phyloP scores from a whole-genome alignment of 2,329 filamentous ascomycete genomes.

The Beauveria varroae region DNA sequence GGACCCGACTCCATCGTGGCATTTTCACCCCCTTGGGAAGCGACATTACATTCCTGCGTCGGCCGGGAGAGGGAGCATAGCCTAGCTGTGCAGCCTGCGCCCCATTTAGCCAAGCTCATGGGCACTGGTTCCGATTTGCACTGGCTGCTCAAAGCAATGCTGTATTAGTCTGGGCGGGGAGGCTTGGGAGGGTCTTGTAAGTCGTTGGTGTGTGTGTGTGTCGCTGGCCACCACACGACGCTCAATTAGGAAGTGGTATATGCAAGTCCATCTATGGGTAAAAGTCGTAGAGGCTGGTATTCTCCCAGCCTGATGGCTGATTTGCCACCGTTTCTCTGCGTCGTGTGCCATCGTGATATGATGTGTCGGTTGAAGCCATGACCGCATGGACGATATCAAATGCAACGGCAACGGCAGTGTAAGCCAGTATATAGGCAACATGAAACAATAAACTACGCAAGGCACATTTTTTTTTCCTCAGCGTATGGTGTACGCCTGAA shows the following conservation, averaged over 20 bases:
- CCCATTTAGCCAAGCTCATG: background rate
- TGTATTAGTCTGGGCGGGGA: background rate
- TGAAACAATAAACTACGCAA: background rate
- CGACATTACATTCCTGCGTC: constrained; percentile 8
- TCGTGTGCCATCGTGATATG: background rate
- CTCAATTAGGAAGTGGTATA: background rate
- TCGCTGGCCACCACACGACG: background rate
- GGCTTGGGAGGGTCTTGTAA: background rate
- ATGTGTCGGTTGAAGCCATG: background rate
- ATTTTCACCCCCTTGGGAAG: constrained; percentile 7
- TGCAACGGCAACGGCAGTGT: background rate
- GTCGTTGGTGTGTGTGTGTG: background rate
- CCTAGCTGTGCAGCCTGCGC: background rate
- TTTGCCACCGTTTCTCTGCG: background rate
- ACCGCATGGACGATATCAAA: background rate
- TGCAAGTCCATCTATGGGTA: background rate
- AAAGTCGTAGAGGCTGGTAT: background rate
- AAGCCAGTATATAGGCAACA: background rate
- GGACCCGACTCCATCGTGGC: background rate
- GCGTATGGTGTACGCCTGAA: background rate
- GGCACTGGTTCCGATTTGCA: background rate
- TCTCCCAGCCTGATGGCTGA: constrained; percentile 6
- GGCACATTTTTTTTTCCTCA: background rate
- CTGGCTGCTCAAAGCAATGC: background rate
- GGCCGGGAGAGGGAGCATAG: background rate